Base-by-base conservation (phyloP, 2,329 filamentous ascomycete genomes). In the Phoma herbarum region DNA sequence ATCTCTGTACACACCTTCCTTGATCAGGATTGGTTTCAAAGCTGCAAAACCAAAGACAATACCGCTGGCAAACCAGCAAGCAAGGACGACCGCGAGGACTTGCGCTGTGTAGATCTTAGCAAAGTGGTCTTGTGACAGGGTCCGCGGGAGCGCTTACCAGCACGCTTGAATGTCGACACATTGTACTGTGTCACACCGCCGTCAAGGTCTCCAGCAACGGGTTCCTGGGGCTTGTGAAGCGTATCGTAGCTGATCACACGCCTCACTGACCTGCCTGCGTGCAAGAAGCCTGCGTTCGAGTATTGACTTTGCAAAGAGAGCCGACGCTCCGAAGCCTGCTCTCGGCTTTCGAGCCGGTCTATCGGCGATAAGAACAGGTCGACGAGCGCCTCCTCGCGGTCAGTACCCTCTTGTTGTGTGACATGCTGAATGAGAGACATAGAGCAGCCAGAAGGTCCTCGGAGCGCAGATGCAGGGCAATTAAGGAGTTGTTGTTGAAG, bases 341-440 rank as follows among this genome's bases (percentile, higher is more conserved):
- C 69, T 59, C 69, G 65, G 51, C 68, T 72, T 37, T 57, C 45
- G 23, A 69, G 64, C 35, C 74, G 74, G 49, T 76, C 72, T 61
- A 76, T 66, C 44, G 73, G 72, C 51, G 72, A 67, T 20, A 77
- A 62, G 46, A 76, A 75, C 41, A 77, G 63, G 55, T 76, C 72
- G 52, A 73, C 70, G 33, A 76, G 64, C 3, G 74, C 74, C 63
- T 77, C 75, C 43, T 82, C 78, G 57, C 80, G 76, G 66, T 84
- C 82, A 45, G 75, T 75, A 62, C 82, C 82, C 68, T 84, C 82
- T 66, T 81, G 76, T 50, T 77, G 75, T 46, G 80, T 80, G 55
- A 84, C 81, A 70, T 83, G 82, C 69, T 84, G 82, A 58, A 82
- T 76, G 51, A 84, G 75, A 68, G 82, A 84, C 82, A 84, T 84